Evolutionary conservation across 352 stramenopile genomes (phyloP), one percentile per base, ranked within the genome.

Genomic region (Globisporangium takayamanum): DNA sequence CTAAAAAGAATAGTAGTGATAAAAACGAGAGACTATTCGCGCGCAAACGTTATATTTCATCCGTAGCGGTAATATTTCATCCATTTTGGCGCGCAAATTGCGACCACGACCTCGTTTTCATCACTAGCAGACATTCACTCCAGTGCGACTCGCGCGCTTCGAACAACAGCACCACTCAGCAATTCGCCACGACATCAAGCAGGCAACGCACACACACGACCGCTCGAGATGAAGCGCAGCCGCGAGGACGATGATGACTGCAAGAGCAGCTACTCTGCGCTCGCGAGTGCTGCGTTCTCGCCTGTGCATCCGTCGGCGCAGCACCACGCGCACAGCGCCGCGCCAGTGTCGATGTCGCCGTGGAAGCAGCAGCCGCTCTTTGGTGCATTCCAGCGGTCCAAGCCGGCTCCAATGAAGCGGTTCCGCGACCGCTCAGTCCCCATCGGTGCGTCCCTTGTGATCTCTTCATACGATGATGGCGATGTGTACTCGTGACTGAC

Each of bases 401-500:
- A 65, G 26, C 44, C 52, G 10, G 47, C 55, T 10, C 64, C 77
- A 18, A 54, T 68, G 59, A 92, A 92, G 66, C 79, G 82, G 55
- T 71, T 71, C 60, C 74, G 82, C 63, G 82, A 89, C 66, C 78
- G 82, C 59, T 79, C 72, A 4, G 68, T 92, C 16, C 81, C 81
- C 41, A 78, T 92, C 55, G 81, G 81, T 92, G 55, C 28, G 70
- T 44, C 51, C 41, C 3, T 12, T 14, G 5, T 7, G 1, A 22
- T 33, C 3, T 44, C 30, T 3, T 2, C 6, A 45, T 45, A 18
- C 7, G 5, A 4, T 28, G 10, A 10, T 15, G 16, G 22, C 28
- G n/a, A n/a, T 6, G 2, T 25, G 6, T 18, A 18, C 28, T 55
- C 12, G 25, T 33, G 11, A 58, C 22, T 44, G 44, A 55, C 20